Base-by-base conservation (phyloP, 345 rosid species). In the Pistacia integerrima region DNA sequence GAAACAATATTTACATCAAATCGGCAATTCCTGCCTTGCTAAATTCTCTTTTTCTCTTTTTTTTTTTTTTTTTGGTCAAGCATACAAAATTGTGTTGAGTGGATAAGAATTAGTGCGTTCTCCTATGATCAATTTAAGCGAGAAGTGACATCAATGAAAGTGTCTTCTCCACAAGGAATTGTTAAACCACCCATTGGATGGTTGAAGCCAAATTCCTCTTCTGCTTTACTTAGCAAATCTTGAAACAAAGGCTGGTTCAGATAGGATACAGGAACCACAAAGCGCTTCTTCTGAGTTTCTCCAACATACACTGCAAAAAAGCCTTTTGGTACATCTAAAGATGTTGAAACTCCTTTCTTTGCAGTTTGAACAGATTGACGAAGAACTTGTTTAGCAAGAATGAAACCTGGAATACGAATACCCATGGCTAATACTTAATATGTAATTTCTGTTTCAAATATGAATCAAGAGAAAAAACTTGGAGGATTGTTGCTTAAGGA, bases 161-260 rank as follows among this genome's bases (percentile, higher is more conserved):
- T 73, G 56, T 78, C 82, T 63, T 77, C 84, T 46, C 49, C 44
- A 77, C 89, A 86, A 1, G 87, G 85, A 73, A 82, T 84, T 22
- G 85, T 82, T 36, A 83, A 59, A 6, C 79, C 76, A 8, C 87
- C 89, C 82, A 72, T 74, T 11, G 83, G 82, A 75, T 86, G 82
- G 25, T 83, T 17, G 59, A 74, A 86, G 3, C 87, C 85, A 25
- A 83, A 86, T 56, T 83, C 85, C 70, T 86, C 81, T 73, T 83
- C 85, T 0, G 84, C 84, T 35, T 44, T 78, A 14, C 20, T 59
- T 1, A 84, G 81, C 75, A 86, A 77, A 56, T 76, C 81, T 57
- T 73, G 82, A 58, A 86, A 82, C 49, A 83, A 79, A 75, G 84
- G 82, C 28, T 82, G 87, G 20, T 84, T 82, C 69, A 86, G 51